phyloP scores from a whole-genome alignment of 306 rosid species.

The Cucumis sativus region DNA sequence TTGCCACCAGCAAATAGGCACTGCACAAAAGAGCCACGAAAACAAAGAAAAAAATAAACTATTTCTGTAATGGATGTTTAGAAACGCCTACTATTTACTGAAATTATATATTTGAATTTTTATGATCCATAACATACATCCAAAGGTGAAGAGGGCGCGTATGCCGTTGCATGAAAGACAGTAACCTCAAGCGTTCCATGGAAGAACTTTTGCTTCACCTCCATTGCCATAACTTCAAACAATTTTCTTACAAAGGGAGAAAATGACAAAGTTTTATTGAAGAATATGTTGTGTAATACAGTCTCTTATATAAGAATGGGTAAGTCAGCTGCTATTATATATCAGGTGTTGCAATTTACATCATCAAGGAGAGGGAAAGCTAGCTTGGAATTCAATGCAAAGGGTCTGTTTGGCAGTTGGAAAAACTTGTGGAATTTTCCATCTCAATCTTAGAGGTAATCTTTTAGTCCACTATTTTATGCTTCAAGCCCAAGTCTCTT shows the following conservation, averaged over 20 bases:
- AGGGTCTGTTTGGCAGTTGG: slow-evolving; percentile 22
- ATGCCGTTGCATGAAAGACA: slow-evolving; percentile 74
- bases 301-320: slow-evolving; percentile 18
- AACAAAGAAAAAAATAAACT: not conserved
- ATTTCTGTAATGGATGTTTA: not conserved
- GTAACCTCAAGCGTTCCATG: slow-evolving; percentile 95
- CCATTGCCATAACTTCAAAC: slow-evolving; percentile 28
- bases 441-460: slow-evolving; percentile 33
- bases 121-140: slow-evolving; percentile 36
- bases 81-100: not conserved
- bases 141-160: slow-evolving; percentile 48
- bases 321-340: slow-evolving; percentile 7
- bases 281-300: not conserved
- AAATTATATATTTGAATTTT: not conserved
- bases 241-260: not conserved
- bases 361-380: slow-evolving; percentile 15
- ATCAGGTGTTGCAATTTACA: slow-evolving; percentile 1
- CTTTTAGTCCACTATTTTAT: slow-evolving; percentile 36
- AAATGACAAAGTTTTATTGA: not conserved
- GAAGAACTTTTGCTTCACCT: slow-evolving; percentile 35
- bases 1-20: slow-evolving; percentile 50
- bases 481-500: slow-evolving; percentile 55
- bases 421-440: slow-evolving; percentile 53
- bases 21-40: slow-evolving; percentile 21
- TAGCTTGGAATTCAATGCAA: slow-evolving; percentile 44